Evolutionary conservation across 202 grass and related monocot species (phyloP).

Genomic region (Schoenoplectus triqueter): DNA sequence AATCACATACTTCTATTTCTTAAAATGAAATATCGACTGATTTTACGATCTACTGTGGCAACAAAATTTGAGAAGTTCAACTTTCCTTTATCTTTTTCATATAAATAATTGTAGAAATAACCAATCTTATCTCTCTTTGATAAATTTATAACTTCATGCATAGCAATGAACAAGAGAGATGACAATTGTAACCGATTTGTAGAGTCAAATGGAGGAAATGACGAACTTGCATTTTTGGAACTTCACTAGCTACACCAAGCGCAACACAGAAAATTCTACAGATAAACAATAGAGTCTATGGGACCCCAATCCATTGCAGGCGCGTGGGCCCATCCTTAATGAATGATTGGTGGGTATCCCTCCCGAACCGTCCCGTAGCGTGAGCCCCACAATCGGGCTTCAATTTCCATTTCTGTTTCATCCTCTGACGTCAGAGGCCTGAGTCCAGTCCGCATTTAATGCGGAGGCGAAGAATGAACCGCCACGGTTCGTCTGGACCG

Average conservation of each 20-base stretch:
- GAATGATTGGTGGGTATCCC: constrained; percentile 37
- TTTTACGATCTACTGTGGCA: neutral
- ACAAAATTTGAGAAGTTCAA: neutral
- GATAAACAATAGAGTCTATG: neutral
- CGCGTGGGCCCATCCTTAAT: neutral
- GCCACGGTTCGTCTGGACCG: neutral
- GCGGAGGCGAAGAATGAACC: neutral
- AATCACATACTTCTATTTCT: neutral
- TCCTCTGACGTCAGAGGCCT: constrained; percentile 22
- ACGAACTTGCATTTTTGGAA: too few relatives aligned
- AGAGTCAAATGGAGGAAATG: neutral
- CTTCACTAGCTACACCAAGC: neutral
- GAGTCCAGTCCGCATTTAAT: constrained; percentile 19
- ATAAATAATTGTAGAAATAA: neutral
- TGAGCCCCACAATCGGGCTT: neutral
- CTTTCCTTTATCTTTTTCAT: neutral
- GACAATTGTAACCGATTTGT: neutral
- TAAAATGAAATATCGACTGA: neutral
- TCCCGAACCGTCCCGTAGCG: constrained; percentile 15
- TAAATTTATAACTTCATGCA: neutral
- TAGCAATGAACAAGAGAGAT: neutral
- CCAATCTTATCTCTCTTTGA: neutral
- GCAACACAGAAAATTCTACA: neutral
- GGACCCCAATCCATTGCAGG: constrained; percentile 15
- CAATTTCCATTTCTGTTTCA: constrained; percentile 36